Percentiles rank a stretch among this genome's conserved stretches.
These are phyloP conservation scores for Pharnaceum exiguum DNA, from an alignment of 148 eudicot genomes.

Conservation along the genomic window DNA sequence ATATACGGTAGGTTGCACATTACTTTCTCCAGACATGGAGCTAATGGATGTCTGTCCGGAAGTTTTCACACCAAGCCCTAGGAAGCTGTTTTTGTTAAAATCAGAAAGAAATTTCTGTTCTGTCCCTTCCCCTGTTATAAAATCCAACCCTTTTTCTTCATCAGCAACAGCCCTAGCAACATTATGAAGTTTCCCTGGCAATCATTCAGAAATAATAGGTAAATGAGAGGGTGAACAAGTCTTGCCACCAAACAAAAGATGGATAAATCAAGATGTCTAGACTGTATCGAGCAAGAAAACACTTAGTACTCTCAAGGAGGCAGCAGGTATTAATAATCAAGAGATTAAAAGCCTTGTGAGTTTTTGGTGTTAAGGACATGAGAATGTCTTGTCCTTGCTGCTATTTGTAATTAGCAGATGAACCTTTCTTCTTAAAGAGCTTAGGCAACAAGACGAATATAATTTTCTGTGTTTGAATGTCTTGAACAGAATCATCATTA, in stretches of 20 bases:
- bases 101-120: conserved; percentile 40
- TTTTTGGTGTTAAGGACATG: too few relatives aligned
- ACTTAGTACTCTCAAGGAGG: background rate
- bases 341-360: too few relatives aligned
- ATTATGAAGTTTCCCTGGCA: conserved; percentile 94
- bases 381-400: too few relatives aligned
- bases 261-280: background rate
- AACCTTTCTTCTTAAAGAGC: too few relatives aligned
- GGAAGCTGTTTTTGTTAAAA: conserved; percentile 55
- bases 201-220: conserved; percentile 6
- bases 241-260: background rate
- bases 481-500: too few relatives aligned
- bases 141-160: conserved; percentile 68
- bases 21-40: conserved; percentile 46
- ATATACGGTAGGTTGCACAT: conserved; percentile 39
- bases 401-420: too few relatives aligned
- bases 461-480: too few relatives aligned
- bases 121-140: conserved; percentile 44
- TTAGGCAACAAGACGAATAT: too few relatives aligned
- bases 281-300: background rate
- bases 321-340: too few relatives aligned
- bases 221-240: background rate
- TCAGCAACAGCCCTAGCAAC: conserved; percentile 98
- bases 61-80: conserved; percentile 84
- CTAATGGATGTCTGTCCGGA: conserved; percentile 32